These are phyloP conservation scores for Atkinsonella texensis DNA, from an alignment of 2,329 filamentous ascomycete genomes.

Conservation along the genomic window DNA sequence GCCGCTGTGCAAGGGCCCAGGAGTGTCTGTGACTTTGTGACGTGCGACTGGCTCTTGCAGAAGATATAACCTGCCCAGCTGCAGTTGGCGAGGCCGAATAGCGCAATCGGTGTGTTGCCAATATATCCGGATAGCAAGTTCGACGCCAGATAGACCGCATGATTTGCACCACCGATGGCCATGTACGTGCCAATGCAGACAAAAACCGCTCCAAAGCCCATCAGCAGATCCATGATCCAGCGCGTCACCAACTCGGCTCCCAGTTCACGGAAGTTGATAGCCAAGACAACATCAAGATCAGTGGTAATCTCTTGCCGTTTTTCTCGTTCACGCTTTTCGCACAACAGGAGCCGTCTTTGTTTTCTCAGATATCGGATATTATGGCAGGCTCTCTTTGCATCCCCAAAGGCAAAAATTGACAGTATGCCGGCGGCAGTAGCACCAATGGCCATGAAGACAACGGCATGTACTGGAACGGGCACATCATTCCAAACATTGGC, in stretches of 20 bases:
- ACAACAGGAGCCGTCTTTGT: constrained; percentile 25
- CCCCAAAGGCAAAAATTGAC: constrained; percentile 32
- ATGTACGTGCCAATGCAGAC: constrained; percentile 40
- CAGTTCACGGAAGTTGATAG: constrained; percentile 35
- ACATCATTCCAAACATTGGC: constrained; percentile 45
- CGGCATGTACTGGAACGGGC: constrained; percentile 35
- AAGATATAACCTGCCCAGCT: constrained; percentile 34
- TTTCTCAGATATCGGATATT: constrained; percentile 33
- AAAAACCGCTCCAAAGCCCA: constrained; percentile 36
- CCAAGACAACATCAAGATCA: constrained; percentile 25
- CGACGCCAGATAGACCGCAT: constrained; percentile 28
- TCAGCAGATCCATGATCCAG: constrained; percentile 35
- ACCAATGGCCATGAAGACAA: constrained; percentile 40
- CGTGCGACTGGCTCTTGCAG: constrained; percentile 26
- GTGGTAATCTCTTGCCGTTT: constrained; percentile 3
- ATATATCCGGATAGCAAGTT: constrained; percentile 44
- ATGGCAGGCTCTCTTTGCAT: constrained; percentile 28
- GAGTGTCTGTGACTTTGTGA: constrained; percentile 13
- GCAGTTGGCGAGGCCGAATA: constrained; percentile 36
- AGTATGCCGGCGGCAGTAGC: constrained; percentile 33
- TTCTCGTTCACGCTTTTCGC: constrained; percentile 8
- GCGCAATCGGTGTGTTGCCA: constrained; percentile 36
- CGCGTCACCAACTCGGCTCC: constrained; percentile 39
- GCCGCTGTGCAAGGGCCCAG: constrained; percentile 15
- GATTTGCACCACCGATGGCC: constrained; percentile 38